Percentiles rank a stretch among this genome's conserved stretches.
Evolutionary conservation across 169 alveolate species (phyloP).

Genomic region (Plasmodium yoelii): DNA sequence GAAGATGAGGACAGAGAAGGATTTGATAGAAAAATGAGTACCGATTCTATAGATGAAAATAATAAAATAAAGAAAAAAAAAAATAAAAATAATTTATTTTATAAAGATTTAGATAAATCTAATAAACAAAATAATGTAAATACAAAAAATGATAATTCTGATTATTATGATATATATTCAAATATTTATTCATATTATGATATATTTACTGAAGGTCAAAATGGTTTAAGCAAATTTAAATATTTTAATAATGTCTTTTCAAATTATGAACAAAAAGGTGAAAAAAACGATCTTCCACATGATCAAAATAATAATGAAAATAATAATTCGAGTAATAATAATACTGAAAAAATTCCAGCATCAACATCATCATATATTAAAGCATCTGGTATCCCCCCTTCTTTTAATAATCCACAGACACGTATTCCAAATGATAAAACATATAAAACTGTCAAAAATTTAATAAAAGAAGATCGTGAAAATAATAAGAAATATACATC

Average conservation of each 20-base stretch:
- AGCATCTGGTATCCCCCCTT: no score
- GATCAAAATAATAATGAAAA: background rate
- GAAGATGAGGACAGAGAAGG: background rate
- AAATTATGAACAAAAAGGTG: slow-evolving; percentile 53
- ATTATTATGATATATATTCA: slow-evolving; percentile 70
- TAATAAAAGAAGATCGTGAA: no score
- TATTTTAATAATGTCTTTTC: slow-evolving; percentile 70
- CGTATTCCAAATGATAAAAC: no score
- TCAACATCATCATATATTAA: no score
- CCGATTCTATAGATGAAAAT: slow-evolving; percentile 22
- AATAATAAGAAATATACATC: no score
- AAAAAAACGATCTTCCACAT: slow-evolving; percentile 8
- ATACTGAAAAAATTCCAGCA: background rate
- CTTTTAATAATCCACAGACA: no score
- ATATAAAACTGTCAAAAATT: no score
- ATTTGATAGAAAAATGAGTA: slow-evolving; percentile 14
- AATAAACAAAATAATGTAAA: slow-evolving; percentile 52
- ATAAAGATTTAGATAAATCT: slow-evolving; percentile 23
- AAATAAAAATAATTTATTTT: slow-evolving; percentile 17
- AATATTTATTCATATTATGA: slow-evolving; percentile 69
- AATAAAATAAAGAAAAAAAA: slow-evolving; percentile 4
- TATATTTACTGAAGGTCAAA: slow-evolving; percentile 74
- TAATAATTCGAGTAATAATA: background rate
- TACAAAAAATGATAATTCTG: slow-evolving; percentile 62
- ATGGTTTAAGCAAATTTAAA: slow-evolving; percentile 50